Evolutionary conservation across 169 alveolate species (phyloP).

Genomic region (Eimeria zaria): DNA sequence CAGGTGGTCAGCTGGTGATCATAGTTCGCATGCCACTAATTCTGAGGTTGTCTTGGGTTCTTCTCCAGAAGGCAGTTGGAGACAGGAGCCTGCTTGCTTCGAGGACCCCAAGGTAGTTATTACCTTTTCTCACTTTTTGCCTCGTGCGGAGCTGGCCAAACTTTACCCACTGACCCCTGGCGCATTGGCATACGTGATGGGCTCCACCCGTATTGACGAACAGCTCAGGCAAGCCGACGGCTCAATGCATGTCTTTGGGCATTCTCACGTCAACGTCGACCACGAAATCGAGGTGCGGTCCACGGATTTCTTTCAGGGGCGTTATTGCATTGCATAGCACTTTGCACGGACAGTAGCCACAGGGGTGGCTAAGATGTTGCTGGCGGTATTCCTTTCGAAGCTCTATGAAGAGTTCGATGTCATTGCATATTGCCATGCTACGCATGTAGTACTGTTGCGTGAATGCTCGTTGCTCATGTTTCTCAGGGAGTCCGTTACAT

Average conservation of each 20-base stretch:
- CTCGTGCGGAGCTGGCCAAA: slow-evolving; percentile 76
- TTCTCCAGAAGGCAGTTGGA: neutral
- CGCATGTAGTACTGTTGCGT: neutral
- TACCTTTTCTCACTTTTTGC: slow-evolving; percentile 73
- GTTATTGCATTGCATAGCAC: neutral
- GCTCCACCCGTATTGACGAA: slow-evolving; percentile 73
- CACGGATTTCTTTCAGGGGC: neutral
- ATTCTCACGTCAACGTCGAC: slow-evolving; percentile 64
- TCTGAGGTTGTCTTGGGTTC: neutral
- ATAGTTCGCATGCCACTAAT: neutral
- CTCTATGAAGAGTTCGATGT: neutral
- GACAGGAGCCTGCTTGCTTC: neutral
- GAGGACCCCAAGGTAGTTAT: slow-evolving; percentile 17
- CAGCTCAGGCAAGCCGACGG: slow-evolving; percentile 69
- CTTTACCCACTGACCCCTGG: slow-evolving; percentile 56
- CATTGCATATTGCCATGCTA: neutral
- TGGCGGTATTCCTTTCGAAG: neutral
- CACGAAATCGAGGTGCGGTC: slow-evolving; percentile 49
- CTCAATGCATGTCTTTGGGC: slow-evolving; percentile 66
- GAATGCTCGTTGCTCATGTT: neutral
- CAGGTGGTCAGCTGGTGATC: neutral
- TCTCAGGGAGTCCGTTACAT: slow-evolving; percentile 76
- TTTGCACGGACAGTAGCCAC: neutral
- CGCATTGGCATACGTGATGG: slow-evolving; percentile 68
- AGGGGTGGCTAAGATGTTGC: neutral